A percentile compares a stretch with the other conserved stretches of the same genome.
phyloP scores from a whole-genome alignment of 176 grass and related monocot genomes.

The Oryza coarctata region DNA sequence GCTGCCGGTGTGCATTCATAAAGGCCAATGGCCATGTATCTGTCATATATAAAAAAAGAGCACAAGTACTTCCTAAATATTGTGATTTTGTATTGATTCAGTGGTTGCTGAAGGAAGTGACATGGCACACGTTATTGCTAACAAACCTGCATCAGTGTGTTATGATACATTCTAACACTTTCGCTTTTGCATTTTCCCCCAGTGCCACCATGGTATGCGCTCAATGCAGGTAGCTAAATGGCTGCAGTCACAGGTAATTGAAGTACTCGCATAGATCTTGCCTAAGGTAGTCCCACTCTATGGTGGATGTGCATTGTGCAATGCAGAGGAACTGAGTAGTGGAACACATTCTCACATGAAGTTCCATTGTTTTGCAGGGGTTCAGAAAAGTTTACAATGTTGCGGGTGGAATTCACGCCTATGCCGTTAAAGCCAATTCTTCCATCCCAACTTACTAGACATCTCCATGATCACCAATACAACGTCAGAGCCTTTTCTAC shows the following conservation, averaged over 20 bases:
- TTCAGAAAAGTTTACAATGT: slow-evolving; percentile 77
- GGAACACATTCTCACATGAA: background rate
- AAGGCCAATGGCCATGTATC: background rate
- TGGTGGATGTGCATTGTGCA: background rate
- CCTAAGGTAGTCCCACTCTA: background rate
- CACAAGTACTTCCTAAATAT: background rate
- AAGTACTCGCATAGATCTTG: background rate
- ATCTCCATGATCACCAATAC: background rate
- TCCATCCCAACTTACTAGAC: slow-evolving; percentile 66
- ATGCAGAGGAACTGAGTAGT: background rate
- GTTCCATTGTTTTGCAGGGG: slow-evolving; percentile 48
- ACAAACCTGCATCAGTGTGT: background rate
- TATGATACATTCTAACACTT: background rate
- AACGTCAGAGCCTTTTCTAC: background rate
- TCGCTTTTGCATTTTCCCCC: slow-evolving; percentile 11
- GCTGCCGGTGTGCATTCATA: background rate
- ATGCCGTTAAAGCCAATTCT: slow-evolving; percentile 58
- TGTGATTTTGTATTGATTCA: background rate
- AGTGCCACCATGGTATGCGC: slow-evolving; percentile 92
- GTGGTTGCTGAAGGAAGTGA: background rate
- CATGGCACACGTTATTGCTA: background rate
- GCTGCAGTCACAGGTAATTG: slow-evolving; percentile 86
- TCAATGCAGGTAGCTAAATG: slow-evolving; percentile 95
- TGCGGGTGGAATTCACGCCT: slow-evolving; percentile 60
- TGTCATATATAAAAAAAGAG: background rate